These are phyloP conservation scores for Cyberlindnera nakhonratchasimensis DNA, from an alignment of 805 yeast species.

Conservation along the genomic window DNA sequence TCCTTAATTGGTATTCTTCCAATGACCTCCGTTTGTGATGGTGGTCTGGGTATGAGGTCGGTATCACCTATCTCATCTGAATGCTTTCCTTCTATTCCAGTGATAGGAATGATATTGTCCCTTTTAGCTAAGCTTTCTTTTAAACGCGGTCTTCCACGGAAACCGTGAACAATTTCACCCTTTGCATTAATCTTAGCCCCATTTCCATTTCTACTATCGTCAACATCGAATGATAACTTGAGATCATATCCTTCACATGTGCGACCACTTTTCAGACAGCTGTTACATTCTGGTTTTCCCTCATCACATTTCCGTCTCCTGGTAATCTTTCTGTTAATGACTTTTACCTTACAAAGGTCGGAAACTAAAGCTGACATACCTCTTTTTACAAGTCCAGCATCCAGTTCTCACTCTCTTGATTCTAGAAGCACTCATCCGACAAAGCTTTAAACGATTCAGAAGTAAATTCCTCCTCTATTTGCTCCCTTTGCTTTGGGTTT, in stretches of 20 bases:
- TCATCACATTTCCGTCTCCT: constrained; percentile 58
- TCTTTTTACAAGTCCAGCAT: constrained; percentile 53
- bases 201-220: constrained; percentile 38
- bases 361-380: constrained; percentile 31
- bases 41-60: neutral
- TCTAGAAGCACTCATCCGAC: constrained; percentile 2
- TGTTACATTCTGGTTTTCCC: constrained; percentile 46
- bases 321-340: constrained; percentile 1
- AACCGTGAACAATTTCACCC: constrained; percentile 39
- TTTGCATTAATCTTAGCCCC: constrained; percentile 25
- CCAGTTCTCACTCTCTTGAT: constrained; percentile 44
- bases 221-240: constrained; percentile 47
- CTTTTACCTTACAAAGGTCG: no score
- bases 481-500: no score
- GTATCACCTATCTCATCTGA: neutral
- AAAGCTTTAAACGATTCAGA: no score
- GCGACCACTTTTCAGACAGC: constrained; percentile 43
- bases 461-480: no score
- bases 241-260: constrained; percentile 50
- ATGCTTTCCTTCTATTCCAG: neutral
- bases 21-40: neutral
- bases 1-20: neutral
- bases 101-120: neutral
- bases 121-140: constrained; percentile 33
- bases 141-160: constrained; percentile 42